Evolutionary conservation across 2,329 filamentous ascomycete species (phyloP), one percentile per base, ranked within the genome.

Genomic region (Claviceps sp.): DNA sequence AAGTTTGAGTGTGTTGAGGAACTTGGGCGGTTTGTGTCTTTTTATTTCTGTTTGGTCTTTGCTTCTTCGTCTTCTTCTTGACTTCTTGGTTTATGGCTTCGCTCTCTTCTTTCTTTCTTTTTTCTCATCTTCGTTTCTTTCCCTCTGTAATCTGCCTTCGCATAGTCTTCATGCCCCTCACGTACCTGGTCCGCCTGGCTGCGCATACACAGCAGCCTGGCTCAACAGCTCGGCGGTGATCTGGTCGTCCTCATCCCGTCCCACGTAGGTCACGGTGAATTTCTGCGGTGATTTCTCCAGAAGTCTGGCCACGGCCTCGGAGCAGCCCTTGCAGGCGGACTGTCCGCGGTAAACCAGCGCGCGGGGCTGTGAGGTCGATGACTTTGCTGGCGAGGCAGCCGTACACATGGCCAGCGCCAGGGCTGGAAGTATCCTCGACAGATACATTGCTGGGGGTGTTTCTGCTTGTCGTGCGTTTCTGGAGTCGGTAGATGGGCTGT

Each of bases 331-430:
- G 42, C 54, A 58, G 5, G 57, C 53, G 1, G 54, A 50, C 1
- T 56, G 54, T 2, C 22, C 42, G n/a, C 56, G 58, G 48, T 60
- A 61, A 4, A 61, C 59, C 7, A 61, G 49, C 11, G 57, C 57
- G 11, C 41, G 47, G 17, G 51, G 51, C 16, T 37, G 51, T 2
- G 46, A 8, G 1, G 50, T 39, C 2, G 51, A 40, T 7, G 39
- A 38, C 2, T 13, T 19, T 37, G 45, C 39, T 14, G 50, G 26
- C 11, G 8, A 39, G 30, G 39, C 47, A 5, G 17, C 41, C 17
- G 22, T 13, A 4, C 39, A 30, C 8, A 11, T 19, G 17, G 47
- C 42, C 37, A 53, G 22, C 19, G 51, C n/a, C 14, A 49, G 14
- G 26, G 19, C 13, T 14, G 30, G 16, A 8, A 49, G 16, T 24